A percentile compares a stretch with the other conserved stretches of the same genome.
These are phyloP conservation scores for Eimeria maxima DNA, from an alignment of 169 alveolate genomes.

Conservation along the genomic window DNA sequence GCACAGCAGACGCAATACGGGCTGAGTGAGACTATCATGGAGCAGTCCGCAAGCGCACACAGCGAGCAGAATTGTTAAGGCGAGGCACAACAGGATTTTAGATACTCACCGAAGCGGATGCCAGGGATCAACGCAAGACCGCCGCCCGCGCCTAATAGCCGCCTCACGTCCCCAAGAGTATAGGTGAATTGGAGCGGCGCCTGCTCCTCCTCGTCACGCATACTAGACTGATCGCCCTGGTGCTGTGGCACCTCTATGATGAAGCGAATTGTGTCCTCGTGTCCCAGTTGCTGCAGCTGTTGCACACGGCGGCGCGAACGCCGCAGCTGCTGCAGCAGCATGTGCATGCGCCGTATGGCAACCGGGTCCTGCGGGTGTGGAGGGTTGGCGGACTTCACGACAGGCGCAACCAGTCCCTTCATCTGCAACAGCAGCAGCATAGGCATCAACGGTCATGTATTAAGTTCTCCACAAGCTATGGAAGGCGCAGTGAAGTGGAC, in stretches of 20 bases:
- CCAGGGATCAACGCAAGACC: slow-evolving; percentile 56
- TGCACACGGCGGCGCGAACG: slow-evolving; percentile 57
- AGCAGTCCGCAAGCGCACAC: neutral
- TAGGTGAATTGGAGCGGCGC: neutral
- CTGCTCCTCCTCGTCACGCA: neutral
- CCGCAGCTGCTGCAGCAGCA: slow-evolving; percentile 61
- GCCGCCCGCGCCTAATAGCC: slow-evolving; percentile 46
- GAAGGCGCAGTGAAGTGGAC: too few species aligned
- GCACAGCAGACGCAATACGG: neutral
- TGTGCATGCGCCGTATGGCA: slow-evolving; percentile 44
- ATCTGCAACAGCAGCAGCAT: too few species aligned
- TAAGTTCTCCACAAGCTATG: too few species aligned
- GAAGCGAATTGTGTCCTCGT: slow-evolving; percentile 29
- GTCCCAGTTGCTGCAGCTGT: slow-evolving; percentile 43
- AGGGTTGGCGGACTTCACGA: slow-evolving; percentile 38
- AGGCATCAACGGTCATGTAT: neutral
- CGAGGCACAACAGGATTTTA: neutral
- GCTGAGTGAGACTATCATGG: neutral
- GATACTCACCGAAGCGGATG: slow-evolving; percentile 14
- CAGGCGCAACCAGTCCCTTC: slow-evolving; percentile 4
- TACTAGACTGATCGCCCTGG: neutral
- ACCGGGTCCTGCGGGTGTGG: slow-evolving; percentile 30
- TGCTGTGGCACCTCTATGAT: neutral
- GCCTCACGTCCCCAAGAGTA: neutral
- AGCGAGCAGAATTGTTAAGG: neutral